phyloP scores from a whole-genome alignment of 163 green algal species.

The Prototheca stagnorum region DNA sequence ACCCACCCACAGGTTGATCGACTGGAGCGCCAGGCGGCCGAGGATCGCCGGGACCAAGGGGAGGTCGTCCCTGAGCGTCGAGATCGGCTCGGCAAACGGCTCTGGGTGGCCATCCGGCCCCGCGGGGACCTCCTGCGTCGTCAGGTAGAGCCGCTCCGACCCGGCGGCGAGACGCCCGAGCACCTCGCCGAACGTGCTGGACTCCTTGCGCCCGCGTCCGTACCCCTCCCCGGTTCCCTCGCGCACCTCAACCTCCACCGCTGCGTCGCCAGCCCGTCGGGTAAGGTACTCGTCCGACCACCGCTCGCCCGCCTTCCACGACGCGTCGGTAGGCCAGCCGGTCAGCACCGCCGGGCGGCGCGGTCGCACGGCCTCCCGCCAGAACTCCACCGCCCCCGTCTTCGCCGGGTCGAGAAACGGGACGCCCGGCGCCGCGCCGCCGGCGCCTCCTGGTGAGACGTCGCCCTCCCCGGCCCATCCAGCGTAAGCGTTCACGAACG shows the following conservation, averaged over 20 bases:
- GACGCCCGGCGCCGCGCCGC: no score
- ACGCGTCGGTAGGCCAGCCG: no score
- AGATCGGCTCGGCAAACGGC: conserved; percentile 31
- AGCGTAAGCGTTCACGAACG: no score
- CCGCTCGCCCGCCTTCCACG: no score
- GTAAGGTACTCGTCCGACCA: no score
- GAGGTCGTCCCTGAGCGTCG: conserved; percentile 28
- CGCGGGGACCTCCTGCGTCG: conserved; percentile 41
- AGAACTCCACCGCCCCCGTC: no score
- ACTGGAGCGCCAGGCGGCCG: conserved; percentile 54
- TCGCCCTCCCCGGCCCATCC: no score
- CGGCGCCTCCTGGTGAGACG: no score
- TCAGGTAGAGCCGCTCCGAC: conserved; percentile 53
- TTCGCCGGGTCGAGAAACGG: no score
- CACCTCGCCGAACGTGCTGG: conserved; percentile 40
- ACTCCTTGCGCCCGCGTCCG: conserved; percentile 36
- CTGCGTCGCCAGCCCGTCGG: no score
- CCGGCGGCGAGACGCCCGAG: conserved; percentile 24
- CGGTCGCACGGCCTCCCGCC: no score
- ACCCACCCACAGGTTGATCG: conserved; percentile 44
- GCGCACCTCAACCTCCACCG: conserved; percentile 1
- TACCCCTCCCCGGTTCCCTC: conserved; percentile 9
- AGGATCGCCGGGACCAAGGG: conserved; percentile 32
- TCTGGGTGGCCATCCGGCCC: conserved; percentile 31
- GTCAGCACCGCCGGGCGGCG: no score